A percentile compares a stretch with the other conserved stretches of the same genome.
phyloP scores from a whole-genome alignment of 345 rosid genomes.

The Eucalyptus curtisii region DNA sequence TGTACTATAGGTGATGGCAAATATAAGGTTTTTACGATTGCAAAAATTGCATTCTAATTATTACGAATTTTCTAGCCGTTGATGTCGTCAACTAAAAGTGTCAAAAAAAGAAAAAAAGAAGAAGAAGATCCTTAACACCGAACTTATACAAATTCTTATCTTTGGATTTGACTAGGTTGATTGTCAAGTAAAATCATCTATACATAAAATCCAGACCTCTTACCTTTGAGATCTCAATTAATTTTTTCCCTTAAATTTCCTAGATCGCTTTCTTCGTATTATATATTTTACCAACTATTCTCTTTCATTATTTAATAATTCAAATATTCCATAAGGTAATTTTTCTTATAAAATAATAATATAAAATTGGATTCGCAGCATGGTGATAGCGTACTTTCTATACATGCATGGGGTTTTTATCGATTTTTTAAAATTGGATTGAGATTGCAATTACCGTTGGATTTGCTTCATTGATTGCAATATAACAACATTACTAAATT shows the following conservation, averaged over 20 bases:
- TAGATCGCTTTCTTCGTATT: neutral
- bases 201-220: neutral
- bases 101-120: too few species aligned
- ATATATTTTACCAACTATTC: neutral
- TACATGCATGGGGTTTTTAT: neutral
- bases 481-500: neutral
- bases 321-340: neutral
- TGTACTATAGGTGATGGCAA: neutral
- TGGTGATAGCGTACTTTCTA: neutral
- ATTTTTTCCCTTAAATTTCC: neutral
- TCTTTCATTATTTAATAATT: neutral
- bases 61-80: neutral
- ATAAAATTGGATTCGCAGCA: neutral
- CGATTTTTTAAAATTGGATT: neutral
- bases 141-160: neutral
- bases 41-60: neutral
- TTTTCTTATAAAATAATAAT: neutral
- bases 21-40: neutral
- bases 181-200: neutral
- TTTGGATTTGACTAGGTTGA: neutral
- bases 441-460: neutral
- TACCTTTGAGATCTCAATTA: neutral
- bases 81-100: neutral
- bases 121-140: neutral
- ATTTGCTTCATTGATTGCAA: neutral